A percentile compares a stretch with the other conserved stretches of the same genome.
Evolutionary conservation across 169 alveolate species (phyloP).

Genomic region (Cryptosporidium andersoni): DNA sequence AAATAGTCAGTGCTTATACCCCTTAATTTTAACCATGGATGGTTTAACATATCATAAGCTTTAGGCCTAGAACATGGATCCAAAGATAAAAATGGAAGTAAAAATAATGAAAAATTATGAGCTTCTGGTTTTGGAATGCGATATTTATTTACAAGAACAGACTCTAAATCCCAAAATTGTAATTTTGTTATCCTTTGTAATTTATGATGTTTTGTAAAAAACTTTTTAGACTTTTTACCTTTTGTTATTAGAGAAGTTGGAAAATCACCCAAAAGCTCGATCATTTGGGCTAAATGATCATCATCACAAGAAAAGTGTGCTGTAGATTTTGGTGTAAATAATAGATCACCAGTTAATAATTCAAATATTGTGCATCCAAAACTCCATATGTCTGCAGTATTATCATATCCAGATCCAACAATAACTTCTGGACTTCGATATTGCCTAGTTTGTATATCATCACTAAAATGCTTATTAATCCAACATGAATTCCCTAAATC

Average conservation of each 20-base stretch:
- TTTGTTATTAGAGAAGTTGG: conserved; percentile 86
- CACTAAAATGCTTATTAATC: conserved; percentile 94
- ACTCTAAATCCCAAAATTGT: conserved; percentile 64
- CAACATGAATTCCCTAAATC: conserved; percentile 99
- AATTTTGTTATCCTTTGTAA: conserved; percentile 45
- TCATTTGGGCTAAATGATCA: conserved; percentile 92
- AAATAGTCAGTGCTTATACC: conserved; percentile 53
- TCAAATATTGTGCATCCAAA: conserved; percentile 98
- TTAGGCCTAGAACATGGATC: conserved; percentile 59
- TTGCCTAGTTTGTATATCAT: conserved; percentile 96
- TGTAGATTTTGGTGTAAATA: conserved; percentile 95
- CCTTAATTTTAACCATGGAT: conserved; percentile 61
- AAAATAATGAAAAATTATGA: conserved; percentile 30
- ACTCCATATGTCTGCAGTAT: conserved; percentile 97
- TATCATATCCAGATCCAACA: conserved; percentile 91
- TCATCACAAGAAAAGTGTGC: conserved; percentile 87
- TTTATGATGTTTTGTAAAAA: conserved; percentile 25
- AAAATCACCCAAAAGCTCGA: conserved; percentile 90
- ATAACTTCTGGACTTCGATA: conserved; percentile 98
- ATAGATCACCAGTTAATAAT: conserved; percentile 96
- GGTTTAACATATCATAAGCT: conserved; percentile 40
- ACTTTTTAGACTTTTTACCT: conserved; percentile 79
- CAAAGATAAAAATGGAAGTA: conserved; percentile 38
- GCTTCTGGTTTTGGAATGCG: conserved; percentile 48
- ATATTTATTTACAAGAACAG: conserved; percentile 51